Evolutionary conservation across 371 early-diverging fungal species (phyloP), one percentile per base, ranked within the genome.

Genomic region (Dinochytrium kinnereticum): DNA sequence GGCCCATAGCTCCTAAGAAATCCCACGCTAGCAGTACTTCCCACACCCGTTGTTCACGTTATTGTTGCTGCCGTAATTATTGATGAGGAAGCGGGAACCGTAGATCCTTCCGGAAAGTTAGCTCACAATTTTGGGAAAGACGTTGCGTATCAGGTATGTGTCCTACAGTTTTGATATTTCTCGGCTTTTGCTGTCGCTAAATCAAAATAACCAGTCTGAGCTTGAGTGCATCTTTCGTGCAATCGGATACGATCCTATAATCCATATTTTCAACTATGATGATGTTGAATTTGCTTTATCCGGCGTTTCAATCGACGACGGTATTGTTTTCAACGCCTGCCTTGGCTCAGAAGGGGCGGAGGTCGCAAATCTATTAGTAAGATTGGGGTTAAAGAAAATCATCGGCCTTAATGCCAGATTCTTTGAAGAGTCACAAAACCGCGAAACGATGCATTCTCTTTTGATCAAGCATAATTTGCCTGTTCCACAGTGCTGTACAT

Each of bases 21-120:
- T 66, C 81, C 81, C 30, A 73, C 68, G 21, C 66, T 80, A 26
- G 73, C 71, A 17, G 28, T 77, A 1, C 67, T 72, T 19, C 78
- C 81, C 3, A 78, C 50, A 37, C 81, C 81, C 19, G 69, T 80
- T 39, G 71, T 80, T 13, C 81, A 80, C 67, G 81, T 80, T 40
- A 65, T 80, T 61, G 69, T 79, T 24, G 51, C 78, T 13, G 76
- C 80, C 19, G 76, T 75, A 30, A 68, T 80, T 1, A 36, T 51
- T 5, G 76, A 77, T 51, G 67, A 64, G 38, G 78, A 76, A 31
- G 39, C 72, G 17, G 51, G 72, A 19, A 77, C 77, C 10, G 73
- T 78, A 21, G 78, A 77, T 51, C 81, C 78, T 24, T 76, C 76
- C 37, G 77, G 75, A 36, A 77, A 76, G 31, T 68, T 80, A 17